Conservation (phyloP, 2,329 filamentous ascomycete genomes). For the Fusarium tupiense region DNA sequence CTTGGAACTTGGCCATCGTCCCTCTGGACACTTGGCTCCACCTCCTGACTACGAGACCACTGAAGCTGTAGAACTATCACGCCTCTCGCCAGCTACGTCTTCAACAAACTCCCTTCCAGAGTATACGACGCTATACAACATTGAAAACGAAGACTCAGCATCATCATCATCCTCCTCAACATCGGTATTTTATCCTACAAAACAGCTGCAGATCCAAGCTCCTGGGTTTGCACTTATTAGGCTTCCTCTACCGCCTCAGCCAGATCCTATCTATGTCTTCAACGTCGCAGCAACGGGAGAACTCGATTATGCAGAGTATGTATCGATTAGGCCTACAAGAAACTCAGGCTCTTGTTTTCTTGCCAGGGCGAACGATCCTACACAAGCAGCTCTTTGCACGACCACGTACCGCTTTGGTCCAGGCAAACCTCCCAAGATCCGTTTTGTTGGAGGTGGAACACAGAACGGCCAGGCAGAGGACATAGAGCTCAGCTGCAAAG, state of each 20-base stretch:
- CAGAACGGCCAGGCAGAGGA: slow-evolving; percentile 29
- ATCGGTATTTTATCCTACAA: slow-evolving; percentile 53
- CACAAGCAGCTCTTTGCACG: slow-evolving; percentile 52
- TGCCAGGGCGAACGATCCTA: slow-evolving; percentile 52
- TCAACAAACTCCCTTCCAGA: slow-evolving; percentile 44
- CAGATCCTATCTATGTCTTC: slow-evolving; percentile 56
- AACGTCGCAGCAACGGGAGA: slow-evolving; percentile 51
- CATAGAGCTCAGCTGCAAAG: slow-evolving; percentile 45
- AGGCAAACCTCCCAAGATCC: slow-evolving; percentile 59
- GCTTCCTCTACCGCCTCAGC: slow-evolving; percentile 51
- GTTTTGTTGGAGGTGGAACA: slow-evolving; percentile 23
- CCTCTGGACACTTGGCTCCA: slow-evolving; percentile 27
- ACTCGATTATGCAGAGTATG: slow-evolving; percentile 57
- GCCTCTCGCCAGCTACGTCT: slow-evolving; percentile 39
- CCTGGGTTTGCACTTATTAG: slow-evolving; percentile 55
- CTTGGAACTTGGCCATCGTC: slow-evolving; percentile 8
- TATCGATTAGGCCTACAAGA: slow-evolving; percentile 59
- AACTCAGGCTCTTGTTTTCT: slow-evolving; percentile 61
- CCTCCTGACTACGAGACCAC: slow-evolving; percentile 45
- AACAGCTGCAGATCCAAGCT: slow-evolving; percentile 60
- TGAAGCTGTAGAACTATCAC: slow-evolving; percentile 39
- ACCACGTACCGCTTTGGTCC: slow-evolving; percentile 69
- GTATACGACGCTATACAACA: slow-evolving; percentile 34
- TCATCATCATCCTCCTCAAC: slow-evolving; percentile 5
- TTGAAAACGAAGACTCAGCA: not conserved